Evolutionary conservation across 1,139 yeast species (phyloP).

Genomic region (Tardiomyces blankii): DNA sequence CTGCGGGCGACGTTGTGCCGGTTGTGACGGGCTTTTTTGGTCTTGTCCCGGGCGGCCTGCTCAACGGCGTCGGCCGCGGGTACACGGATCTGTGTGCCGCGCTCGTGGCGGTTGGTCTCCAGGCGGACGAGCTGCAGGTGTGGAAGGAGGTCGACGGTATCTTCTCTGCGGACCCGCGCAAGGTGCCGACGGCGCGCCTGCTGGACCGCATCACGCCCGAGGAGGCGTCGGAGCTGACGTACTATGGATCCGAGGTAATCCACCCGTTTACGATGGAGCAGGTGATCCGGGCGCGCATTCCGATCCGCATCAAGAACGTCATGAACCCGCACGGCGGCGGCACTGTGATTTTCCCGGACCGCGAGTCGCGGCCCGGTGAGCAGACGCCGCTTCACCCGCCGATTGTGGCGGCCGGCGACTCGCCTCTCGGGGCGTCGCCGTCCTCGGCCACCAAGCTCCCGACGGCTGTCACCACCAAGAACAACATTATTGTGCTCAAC

Average conservation of each 20-base stretch:
- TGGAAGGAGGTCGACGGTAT: constrained; percentile 99
- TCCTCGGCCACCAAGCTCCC: constrained; percentile 51
- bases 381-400: constrained; percentile 95
- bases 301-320: constrained; percentile 92
- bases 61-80: constrained; percentile 92
- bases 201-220: constrained; percentile 90
- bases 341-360: constrained; percentile 87
- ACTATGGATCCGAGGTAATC: constrained; percentile 94
- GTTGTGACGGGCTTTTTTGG: constrained; percentile 96
- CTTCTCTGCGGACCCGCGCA: constrained; percentile 96
- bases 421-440: constrained; percentile 18
- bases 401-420: constrained; percentile 39
- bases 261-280: constrained; percentile 99
- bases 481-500: constrained; percentile 81
- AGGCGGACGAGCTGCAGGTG: constrained; percentile 88
- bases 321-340: constrained; percentile 87
- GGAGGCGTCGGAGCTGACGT: constrained; percentile 95
- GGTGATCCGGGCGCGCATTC: constrained; percentile 90
- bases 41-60: constrained; percentile 82
- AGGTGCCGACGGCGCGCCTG: constrained; percentile 81
- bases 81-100: constrained; percentile 98
- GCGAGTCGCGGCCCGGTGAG: constrained; percentile 73
- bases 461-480: constrained; percentile 94
- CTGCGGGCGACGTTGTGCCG: constrained; percentile 47
- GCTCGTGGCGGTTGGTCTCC: constrained; percentile 80